A percentile compares a stretch with the other conserved stretches of the same genome.
These are phyloP conservation scores for Dianthus caryophyllus DNA, from an alignment of 148 eudicot genomes.

Conservation along the genomic window DNA sequence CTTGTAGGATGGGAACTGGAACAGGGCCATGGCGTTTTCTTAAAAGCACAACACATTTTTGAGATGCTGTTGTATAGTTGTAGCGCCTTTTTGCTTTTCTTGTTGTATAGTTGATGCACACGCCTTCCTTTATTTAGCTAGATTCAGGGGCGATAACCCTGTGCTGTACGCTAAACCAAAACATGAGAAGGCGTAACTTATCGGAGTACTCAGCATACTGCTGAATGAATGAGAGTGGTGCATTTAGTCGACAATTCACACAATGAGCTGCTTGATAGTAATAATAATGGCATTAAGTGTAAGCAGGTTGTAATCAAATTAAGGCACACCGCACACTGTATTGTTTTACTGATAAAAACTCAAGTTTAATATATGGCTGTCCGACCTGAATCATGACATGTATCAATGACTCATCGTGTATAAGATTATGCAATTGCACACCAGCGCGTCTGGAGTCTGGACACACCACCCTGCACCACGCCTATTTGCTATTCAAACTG, in stretches of 20 bases:
- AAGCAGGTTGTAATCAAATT: neutral
- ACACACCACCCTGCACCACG: too few species aligned
- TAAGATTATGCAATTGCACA: too few species aligned
- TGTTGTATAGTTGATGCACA: neutral
- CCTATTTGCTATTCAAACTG: too few species aligned
- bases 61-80: too few species aligned
- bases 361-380: neutral
- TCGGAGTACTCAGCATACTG: neutral
- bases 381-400: neutral
- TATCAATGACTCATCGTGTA: too few species aligned
- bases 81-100: neutral
- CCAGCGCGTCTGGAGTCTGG: too few species aligned
- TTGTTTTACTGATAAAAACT: slow-evolving; percentile 10
- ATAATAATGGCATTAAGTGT: neutral
- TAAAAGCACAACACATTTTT: slow-evolving; percentile 20
- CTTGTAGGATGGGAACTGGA: slow-evolving; percentile 80
- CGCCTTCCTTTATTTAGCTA: neutral
- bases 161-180: neutral
- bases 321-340: neutral
- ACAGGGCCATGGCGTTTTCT: slow-evolving; percentile 93
- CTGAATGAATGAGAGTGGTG: neutral
- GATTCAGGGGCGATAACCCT: too few species aligned
- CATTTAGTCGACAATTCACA: neutral
- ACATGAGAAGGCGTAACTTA: neutral
- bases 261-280: neutral